Evolutionary conservation across 148 eudicot species (phyloP).

Genomic region (Rhododendron griersonianum): DNA sequence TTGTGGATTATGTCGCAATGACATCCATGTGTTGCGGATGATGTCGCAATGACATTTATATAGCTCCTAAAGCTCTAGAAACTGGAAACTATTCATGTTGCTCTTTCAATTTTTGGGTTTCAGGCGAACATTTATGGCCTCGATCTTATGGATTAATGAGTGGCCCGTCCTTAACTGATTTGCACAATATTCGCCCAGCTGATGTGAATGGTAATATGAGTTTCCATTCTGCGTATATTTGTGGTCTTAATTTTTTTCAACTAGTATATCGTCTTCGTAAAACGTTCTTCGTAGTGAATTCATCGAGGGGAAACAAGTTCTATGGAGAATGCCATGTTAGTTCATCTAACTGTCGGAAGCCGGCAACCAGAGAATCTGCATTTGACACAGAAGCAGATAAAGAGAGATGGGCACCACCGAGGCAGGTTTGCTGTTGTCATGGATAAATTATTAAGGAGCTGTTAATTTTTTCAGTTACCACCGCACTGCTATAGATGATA

Average conservation of each 20-base stretch:
- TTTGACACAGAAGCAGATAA: conserved; percentile 46
- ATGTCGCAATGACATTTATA: background rate
- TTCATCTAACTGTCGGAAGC: conserved; percentile 31
- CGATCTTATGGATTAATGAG: conserved; percentile 41
- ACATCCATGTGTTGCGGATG: background rate
- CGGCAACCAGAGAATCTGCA: conserved; percentile 58
- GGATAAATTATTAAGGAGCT: background rate
- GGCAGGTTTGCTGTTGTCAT: conserved; percentile 24
- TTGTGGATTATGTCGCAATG: background rate
- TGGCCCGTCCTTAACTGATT: conserved; percentile 44
- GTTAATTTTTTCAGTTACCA: background rate
- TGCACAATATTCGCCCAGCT: conserved; percentile 60
- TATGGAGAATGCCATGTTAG: conserved; percentile 47
- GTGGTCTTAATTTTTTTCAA: background rate
- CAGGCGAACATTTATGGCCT: conserved; percentile 68
- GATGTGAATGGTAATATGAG: conserved; percentile 44
- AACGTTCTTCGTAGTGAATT: conserved; percentile 36
- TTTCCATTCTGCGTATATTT: background rate
- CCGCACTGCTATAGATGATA: background rate
- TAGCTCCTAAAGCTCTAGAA: background rate
- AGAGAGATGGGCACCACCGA: conserved; percentile 51
- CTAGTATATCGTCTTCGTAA: background rate
- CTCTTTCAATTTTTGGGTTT: background rate
- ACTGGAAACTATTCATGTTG: background rate
- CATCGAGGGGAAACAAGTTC: conserved; percentile 55